Evolutionary conservation across 177 flowering plant species (phyloP).

Genomic region (Tripterygium wilfordii): DNA sequence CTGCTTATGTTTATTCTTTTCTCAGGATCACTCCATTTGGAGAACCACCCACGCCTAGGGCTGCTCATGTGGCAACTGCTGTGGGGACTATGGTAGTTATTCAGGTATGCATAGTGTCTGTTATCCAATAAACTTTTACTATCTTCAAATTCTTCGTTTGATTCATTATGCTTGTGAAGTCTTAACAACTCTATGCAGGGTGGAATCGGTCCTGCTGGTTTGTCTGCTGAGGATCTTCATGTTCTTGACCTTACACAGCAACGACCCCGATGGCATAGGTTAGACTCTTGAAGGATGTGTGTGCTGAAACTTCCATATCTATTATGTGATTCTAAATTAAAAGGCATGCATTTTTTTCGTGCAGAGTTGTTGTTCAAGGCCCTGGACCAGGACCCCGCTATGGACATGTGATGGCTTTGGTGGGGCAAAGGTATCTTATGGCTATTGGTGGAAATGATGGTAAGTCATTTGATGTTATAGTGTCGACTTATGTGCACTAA

Average conservation of each 20-base stretch:
- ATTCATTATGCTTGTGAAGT: not conserved
- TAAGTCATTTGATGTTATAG: slow-evolving; percentile 18
- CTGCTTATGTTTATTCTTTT: slow-evolving; percentile 3
- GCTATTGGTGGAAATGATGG: slow-evolving; percentile 99
- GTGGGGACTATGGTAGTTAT: slow-evolving; percentile 99
- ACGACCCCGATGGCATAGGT: slow-evolving; percentile 99
- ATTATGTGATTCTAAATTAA: not conserved
- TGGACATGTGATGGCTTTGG: slow-evolving; percentile 99
- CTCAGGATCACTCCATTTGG: slow-evolving; percentile 86
- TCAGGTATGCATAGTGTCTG: slow-evolving; percentile 47
- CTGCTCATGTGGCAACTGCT: slow-evolving; percentile 99
- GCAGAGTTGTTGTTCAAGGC: slow-evolving; percentile 96
- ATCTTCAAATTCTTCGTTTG: not conserved
- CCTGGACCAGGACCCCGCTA: slow-evolving; percentile 99
- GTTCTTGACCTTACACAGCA: slow-evolving; percentile 97
- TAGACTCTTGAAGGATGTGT: slow-evolving; percentile 5
- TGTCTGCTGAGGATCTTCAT: slow-evolving; percentile 99
- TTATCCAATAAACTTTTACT: not conserved
- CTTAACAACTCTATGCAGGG: slow-evolving; percentile 62
- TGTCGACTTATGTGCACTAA: not conserved
- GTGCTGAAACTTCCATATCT: not conserved
- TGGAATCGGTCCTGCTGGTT: slow-evolving; percentile 99
- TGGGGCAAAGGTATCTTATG: slow-evolving; percentile 97
- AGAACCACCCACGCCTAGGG: slow-evolving; percentile 98
- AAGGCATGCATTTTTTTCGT: slow-evolving; percentile 6